Evolutionary conservation across 805 yeast genomes (phyloP).

Genomic region (Cyberlindnera mycetangii): DNA sequence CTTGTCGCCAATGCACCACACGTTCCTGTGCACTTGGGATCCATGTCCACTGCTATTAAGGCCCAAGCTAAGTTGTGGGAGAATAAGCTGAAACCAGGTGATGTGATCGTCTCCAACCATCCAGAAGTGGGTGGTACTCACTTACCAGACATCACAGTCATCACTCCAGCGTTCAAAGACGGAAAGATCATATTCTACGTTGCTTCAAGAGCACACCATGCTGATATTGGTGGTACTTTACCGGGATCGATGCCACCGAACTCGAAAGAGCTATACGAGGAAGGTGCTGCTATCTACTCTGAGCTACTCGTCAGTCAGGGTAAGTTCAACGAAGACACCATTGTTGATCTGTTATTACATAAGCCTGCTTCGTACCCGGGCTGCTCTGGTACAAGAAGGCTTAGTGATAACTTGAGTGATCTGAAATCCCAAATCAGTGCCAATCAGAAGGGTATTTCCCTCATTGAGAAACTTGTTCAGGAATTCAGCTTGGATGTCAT

Average conservation of each 20-base stretch:
- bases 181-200: slow-evolving; percentile 72
- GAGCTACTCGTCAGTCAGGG: slow-evolving; percentile 73
- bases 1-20: slow-evolving; percentile 87
- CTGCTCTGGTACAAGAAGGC: slow-evolving; percentile 84
- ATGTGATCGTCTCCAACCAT: slow-evolving; percentile 74
- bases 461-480: slow-evolving; percentile 55
- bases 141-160: slow-evolving; percentile 86
- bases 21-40: slow-evolving; percentile 82
- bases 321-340: slow-evolving; percentile 67
- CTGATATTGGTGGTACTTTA: slow-evolving; percentile 76
- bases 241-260: slow-evolving; percentile 97
- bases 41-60: slow-evolving; percentile 78
- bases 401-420: slow-evolving; percentile 82
- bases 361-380: slow-evolving; percentile 83
- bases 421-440: slow-evolving; percentile 87
- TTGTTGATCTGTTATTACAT: slow-evolving; percentile 56
- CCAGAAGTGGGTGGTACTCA: slow-evolving; percentile 88
- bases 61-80: slow-evolving; percentile 66
- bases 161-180: slow-evolving; percentile 80
- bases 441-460: slow-evolving; percentile 75
- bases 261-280: slow-evolving; percentile 80
- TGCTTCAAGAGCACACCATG: slow-evolving; percentile 77
- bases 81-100: slow-evolving; percentile 64
- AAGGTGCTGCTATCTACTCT: slow-evolving; percentile 85
- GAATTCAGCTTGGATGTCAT: slow-evolving; percentile 64